Evolutionary conservation across 139 green algal species (phyloP).

Genomic region (Micractinium sp.): DNA sequence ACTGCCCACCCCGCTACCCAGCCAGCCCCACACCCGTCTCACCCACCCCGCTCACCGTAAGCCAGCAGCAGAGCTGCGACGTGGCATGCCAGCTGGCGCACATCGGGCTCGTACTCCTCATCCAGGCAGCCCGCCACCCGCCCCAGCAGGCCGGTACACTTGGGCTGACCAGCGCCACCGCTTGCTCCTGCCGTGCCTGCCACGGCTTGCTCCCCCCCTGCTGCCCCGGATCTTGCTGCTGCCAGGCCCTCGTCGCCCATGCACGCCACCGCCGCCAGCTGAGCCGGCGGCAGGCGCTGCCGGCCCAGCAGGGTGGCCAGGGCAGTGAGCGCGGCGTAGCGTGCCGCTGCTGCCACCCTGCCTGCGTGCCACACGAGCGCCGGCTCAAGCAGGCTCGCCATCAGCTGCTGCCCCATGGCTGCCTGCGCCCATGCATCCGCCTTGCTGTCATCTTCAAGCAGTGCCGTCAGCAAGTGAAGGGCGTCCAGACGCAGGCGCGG

Average conservation of each 20-base stretch:
- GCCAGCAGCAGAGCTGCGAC: conserved; percentile 24
- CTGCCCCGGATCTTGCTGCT: not conserved
- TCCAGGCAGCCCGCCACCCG: conserved; percentile 60
- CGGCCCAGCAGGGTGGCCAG: conserved; percentile 62
- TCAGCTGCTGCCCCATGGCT: conserved; percentile 25
- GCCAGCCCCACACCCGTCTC: too few species aligned
- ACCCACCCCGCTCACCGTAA: conserved; percentile 35
- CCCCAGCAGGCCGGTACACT: not conserved
- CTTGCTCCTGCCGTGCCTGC: not conserved
- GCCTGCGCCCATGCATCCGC: conserved; percentile 27
- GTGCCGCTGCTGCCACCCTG: conserved; percentile 74
- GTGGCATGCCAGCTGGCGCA: conserved; percentile 64
- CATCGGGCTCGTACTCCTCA: conserved; percentile 86
- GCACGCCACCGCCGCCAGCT: conserved; percentile 22
- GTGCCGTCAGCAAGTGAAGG: conserved; percentile 68
- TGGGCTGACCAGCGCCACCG: not conserved
- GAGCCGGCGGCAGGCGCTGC: conserved; percentile 16
- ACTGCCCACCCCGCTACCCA: not conserved
- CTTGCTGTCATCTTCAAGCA: conserved; percentile 63
- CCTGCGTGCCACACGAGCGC: conserved; percentile 80
- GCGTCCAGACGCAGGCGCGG: conserved; percentile 50
- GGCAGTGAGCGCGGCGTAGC: conserved; percentile 71
- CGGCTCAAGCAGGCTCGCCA: conserved; percentile 69
- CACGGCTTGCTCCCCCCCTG: not conserved
- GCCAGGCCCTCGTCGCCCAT: not conserved